Evolutionary conservation across 1,139 yeast species (phyloP), one percentile per base, ranked within the genome.

Genomic region (Hyphopichia khmerensis): DNA sequence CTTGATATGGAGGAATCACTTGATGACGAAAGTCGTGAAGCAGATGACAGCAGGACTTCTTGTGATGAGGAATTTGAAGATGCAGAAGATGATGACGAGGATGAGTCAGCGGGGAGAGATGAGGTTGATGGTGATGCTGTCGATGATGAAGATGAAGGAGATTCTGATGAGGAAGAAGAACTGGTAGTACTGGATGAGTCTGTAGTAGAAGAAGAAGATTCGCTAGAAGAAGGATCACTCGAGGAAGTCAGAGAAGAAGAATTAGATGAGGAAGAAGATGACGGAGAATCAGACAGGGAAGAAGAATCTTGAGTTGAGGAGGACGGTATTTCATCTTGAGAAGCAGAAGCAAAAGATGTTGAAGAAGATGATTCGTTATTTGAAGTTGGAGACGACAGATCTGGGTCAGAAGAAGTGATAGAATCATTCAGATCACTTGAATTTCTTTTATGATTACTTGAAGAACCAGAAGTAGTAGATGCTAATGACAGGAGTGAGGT

Each of bases 281-380:
- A 35, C 16, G 38, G 10, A 16, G 35, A 4, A 3, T 18, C 17
- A 18, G 35, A 21, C 21, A 36, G 27, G 7, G 32, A 9, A 13
- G 14, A 13, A 14, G 15, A n/a, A 14, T 16, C 4, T 29, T n/a
- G 17, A 7, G 32, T 16, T 41, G 46, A 47, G 9, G 61, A 56
- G 24, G 59, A 62, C 10, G 59, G 57, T 16, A 26, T 35, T 35
- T 35, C 37, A 23, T 9, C 16, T n/a, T 14, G 11, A 9, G 37
- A 35, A 15, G 37, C 30, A 24, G 37, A 24, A 14, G 14, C 31
- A 16, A 26, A 29, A 29, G 32, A 29, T 17, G 32, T 14, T 4
- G 32, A 8, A n/a, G 17, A 14, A 4, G 32, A n/a, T 21, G 24
- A n/a, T n/a, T n/a, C n/a, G n/a, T n/a, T n/a, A n/a, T n/a, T n/a